These are phyloP conservation scores for Karstenula rhodostoma DNA, from an alignment of 2,329 filamentous ascomycete species.

Conservation along the genomic window DNA sequence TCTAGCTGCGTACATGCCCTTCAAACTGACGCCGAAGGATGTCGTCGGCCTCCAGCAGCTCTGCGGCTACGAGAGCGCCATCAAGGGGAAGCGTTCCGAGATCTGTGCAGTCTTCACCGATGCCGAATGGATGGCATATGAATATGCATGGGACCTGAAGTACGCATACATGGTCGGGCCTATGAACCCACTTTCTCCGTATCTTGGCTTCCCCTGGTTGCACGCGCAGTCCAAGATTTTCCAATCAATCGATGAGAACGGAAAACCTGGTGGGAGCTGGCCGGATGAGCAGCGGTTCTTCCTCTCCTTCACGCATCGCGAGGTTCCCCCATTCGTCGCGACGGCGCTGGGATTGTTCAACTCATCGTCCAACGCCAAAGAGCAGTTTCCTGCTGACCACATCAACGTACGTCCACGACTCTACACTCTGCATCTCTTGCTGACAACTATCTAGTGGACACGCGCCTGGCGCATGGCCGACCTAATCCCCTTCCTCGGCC, in stretches of 20 bases:
- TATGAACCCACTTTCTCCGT: conserved; percentile 63
- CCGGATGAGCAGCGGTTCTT: conserved; percentile 64
- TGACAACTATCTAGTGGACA: conserved; percentile 55
- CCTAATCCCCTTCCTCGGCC: conserved; percentile 70
- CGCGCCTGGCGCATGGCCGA: conserved; percentile 70
- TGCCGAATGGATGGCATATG: conserved; percentile 70
- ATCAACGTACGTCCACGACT: conserved; percentile 42
- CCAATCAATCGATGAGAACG: conserved; percentile 33
- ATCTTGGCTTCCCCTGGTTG: conserved; percentile 71
- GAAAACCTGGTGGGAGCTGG: conserved; percentile 53
- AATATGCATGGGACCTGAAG: conserved; percentile 68
- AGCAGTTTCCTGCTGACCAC: conserved; percentile 66
- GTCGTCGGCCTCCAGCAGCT: conserved; percentile 71
- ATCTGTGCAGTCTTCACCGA: conserved; percentile 65
- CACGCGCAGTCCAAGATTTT: conserved; percentile 62
- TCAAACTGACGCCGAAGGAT: conserved; percentile 68
- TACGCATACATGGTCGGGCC: conserved; percentile 73
- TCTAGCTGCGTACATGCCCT: conserved; percentile 44
- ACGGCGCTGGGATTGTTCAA: conserved; percentile 75
- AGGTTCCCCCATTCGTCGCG: conserved; percentile 70
- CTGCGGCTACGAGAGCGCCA: conserved; percentile 71
- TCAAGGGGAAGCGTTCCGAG: conserved; percentile 66
- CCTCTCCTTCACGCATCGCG: conserved; percentile 72
- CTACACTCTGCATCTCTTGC: not conserved
- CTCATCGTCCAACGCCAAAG: conserved; percentile 69